Base-by-base conservation (phyloP, 441 rosid genomes). In the Gossypium lobatum region DNA sequence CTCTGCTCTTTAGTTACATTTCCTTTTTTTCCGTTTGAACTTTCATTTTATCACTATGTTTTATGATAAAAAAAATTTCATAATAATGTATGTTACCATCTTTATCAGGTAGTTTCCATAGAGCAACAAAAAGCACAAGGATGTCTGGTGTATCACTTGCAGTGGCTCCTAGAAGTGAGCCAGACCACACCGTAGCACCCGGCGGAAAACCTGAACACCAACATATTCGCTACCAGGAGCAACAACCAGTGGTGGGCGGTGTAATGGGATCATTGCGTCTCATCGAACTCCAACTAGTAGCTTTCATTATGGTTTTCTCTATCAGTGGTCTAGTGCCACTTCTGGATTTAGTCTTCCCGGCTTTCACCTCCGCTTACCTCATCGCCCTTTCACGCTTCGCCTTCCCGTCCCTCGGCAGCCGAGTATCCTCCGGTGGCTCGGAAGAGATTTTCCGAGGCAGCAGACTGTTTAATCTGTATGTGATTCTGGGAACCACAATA, bases 81-180 rank as follows among this genome's bases (percentile, higher is more conserved):
- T 34, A 34, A 34, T 34, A 34, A 0, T 10, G 17, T 21, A 0
- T 10, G 31, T 13, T 46, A 1, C 31, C 0, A 42, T 21, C n/a
- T 46, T 23, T 46, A 18, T 46, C 57, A 66, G 57, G 45, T 66
- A 46, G 21, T 66, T 66, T 1, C 26, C 45, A 5, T 14, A 46
- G 37, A 53, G 1, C 9, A 68, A 50, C 25, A 3, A 26, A 69
- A 4, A 25, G 5, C 63, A 9, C n/a, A 71, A 42, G 72, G 39
- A 92, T 92, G 98, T 92, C 98, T 3, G 97, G 97, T 53, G 87
- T 80, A n/a, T 67, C 97, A 46, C 89, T 91, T 0, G 91, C 93
- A 28, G 84, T 85, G 70, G 86, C 84, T 73, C 85, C 91, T 25
- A 45, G 78, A 21, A 70, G 63, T 46, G 83, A 91, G 66, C 78